phyloP scores from a whole-genome alignment of 208 protist genomes.

The Wallacemonas collosoma region DNA sequence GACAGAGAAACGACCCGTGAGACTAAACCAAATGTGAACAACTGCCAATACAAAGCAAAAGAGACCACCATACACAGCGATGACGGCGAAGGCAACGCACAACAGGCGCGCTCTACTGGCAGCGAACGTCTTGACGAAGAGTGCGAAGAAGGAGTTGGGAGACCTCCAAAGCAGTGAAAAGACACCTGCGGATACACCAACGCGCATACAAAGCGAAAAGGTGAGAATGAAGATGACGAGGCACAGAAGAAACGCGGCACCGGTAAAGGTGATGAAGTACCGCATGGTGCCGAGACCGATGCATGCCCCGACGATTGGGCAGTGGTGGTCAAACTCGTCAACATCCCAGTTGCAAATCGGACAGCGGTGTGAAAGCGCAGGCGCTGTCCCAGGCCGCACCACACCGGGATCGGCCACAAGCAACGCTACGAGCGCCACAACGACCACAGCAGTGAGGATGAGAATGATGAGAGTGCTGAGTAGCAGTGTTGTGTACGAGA shows the following conservation, averaged over 20 bases:
- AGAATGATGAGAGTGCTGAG: not conserved
- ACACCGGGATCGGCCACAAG: constrained; percentile 58
- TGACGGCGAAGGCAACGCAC: constrained; percentile 13
- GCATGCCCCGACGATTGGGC: constrained; percentile 64
- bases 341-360: constrained; percentile 51
- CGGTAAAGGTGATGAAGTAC: constrained; percentile 76
- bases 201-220: not conserved
- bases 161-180: not conserved
- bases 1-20: constrained; percentile 30
- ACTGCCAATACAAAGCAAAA: constrained; percentile 14
- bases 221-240: constrained; percentile 7
- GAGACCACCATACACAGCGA: not conserved
- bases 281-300: constrained; percentile 71
- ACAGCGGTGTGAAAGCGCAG: constrained; percentile 38
- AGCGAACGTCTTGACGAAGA: constrained; percentile 6
- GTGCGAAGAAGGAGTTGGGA: not conserved
- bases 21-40: constrained; percentile 4
- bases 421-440: constrained; percentile 20
- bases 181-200: not conserved
- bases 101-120: not conserved
- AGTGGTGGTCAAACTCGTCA: constrained; percentile 86
- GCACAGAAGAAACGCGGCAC: constrained; percentile 22
- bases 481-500: constrained; percentile 7
- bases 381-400: constrained; percentile 18
- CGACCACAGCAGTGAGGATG: not conserved